Evolutionary conservation across 2,329 filamentous ascomycete species (phyloP).

Genomic region (Podosphaera leucotricha): DNA sequence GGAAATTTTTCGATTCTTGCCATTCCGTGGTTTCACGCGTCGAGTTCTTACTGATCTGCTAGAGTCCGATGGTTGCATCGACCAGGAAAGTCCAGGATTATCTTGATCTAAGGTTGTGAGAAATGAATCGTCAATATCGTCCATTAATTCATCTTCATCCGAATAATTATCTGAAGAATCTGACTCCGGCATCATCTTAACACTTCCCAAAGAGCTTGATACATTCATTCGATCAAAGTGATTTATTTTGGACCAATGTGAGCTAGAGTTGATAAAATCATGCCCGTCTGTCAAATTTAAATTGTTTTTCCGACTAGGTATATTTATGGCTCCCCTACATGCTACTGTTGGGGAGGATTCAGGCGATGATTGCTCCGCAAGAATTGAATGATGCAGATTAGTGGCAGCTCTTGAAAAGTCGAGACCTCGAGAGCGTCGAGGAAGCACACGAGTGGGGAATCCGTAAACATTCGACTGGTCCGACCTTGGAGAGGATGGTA

Average conservation of each 20-base stretch:
- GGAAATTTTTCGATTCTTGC: constrained; percentile 40
- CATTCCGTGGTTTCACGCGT: constrained; percentile 30
- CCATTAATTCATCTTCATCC: constrained; percentile 36
- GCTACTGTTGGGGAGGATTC: constrained; percentile 76
- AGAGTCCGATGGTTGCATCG: constrained; percentile 44
- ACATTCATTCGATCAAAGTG: constrained; percentile 46
- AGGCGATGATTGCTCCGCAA: constrained; percentile 69
- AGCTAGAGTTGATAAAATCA: constrained; percentile 33
- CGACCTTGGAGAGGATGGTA: constrained; percentile 63
- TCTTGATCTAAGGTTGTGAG: constrained; percentile 35
- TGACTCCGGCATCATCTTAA: constrained; percentile 45
- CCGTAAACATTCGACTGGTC: constrained; percentile 69
- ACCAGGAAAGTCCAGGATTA: constrained; percentile 37
- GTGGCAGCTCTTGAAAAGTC: constrained; percentile 89
- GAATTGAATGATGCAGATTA: constrained; percentile 81
- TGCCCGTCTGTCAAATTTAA: constrained; percentile 30
- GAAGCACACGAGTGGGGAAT: constrained; percentile 69
- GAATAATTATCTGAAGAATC: constrained; percentile 55
- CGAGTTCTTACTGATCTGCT: constrained; percentile 65
- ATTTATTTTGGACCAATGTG: constrained; percentile 47
- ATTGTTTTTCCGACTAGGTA: constrained; percentile 27
- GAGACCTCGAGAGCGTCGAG: constrained; percentile 67
- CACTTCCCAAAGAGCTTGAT: constrained; percentile 39
- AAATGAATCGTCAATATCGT: constrained; percentile 54
- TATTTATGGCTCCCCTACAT: constrained; percentile 38